These are phyloP conservation scores for Novymonas esmeraldas DNA, from an alignment of 208 protist species.

Conservation along the genomic window DNA sequence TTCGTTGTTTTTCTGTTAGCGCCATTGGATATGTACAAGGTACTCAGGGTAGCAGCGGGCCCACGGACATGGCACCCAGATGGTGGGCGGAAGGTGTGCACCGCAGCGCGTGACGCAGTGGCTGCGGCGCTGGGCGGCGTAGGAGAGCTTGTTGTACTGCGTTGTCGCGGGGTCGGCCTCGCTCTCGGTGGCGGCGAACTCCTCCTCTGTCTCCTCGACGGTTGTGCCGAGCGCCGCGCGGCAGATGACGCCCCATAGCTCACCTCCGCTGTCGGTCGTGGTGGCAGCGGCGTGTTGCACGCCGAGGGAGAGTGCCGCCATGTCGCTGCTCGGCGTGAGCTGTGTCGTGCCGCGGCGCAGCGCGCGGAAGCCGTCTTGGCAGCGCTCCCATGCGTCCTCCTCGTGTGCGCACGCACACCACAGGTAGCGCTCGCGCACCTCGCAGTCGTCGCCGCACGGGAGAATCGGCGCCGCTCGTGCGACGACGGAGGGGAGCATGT, in stretches of 20 bases:
- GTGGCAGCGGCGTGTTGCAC: background rate
- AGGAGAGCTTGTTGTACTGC: constrained; percentile 22
- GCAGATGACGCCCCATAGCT: constrained; percentile 53
- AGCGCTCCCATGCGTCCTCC: constrained; percentile 58
- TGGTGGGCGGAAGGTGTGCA: background rate
- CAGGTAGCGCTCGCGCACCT: constrained; percentile 66
- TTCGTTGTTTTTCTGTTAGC: background rate
- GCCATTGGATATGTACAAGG: constrained; percentile 26
- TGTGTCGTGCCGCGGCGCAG: constrained; percentile 5
- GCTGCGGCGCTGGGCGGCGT: constrained; percentile 30
- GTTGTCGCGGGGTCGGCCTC: constrained; percentile 9
- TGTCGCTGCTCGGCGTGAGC: constrained; percentile 8
- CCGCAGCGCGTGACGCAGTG: constrained; percentile 9
- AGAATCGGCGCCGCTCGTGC: constrained; percentile 27
- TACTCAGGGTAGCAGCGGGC: constrained; percentile 65
- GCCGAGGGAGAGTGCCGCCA: constrained; percentile 6
- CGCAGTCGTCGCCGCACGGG: constrained; percentile 64
- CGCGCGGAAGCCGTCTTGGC: constrained; percentile 48
- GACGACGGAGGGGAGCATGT: constrained; percentile 39
- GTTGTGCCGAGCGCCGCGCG: constrained; percentile 63
- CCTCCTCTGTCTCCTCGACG: constrained; percentile 33
- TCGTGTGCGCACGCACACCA: constrained; percentile 57
- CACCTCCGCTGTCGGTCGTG: background rate
- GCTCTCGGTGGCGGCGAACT: constrained; percentile 10
- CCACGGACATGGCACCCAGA: constrained; percentile 38